phyloP scores from a whole-genome alignment of 192 early-diverging fungal species.

The Backusella tarrabulga region DNA sequence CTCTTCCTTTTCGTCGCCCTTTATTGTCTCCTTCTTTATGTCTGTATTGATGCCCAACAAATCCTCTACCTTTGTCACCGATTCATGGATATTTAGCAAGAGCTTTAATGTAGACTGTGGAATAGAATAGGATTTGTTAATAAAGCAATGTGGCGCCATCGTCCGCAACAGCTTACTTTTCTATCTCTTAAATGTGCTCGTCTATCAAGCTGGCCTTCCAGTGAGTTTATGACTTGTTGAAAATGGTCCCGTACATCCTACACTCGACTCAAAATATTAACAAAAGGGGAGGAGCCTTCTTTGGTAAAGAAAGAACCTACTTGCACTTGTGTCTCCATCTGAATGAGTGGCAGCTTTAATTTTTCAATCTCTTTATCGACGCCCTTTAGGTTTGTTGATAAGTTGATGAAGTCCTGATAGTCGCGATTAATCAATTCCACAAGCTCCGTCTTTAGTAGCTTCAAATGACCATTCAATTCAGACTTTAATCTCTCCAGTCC shows the following conservation, averaged over 20 bases:
- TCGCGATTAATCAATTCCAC: slow-evolving; percentile 78
- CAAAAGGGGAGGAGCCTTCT: background rate
- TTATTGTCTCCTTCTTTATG: background rate
- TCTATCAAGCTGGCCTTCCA: slow-evolving; percentile 60
- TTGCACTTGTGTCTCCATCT: slow-evolving; percentile 59
- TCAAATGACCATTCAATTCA: slow-evolving; percentile 57
- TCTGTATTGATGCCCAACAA: slow-evolving; percentile 60
- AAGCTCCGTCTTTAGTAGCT: slow-evolving; percentile 66
- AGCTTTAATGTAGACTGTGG: slow-evolving; percentile 61
- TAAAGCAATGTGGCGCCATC: background rate
- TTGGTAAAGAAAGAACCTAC: slow-evolving; percentile 32
- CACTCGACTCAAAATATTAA: background rate
- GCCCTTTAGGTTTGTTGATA: slow-evolving; percentile 76
- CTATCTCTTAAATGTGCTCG: slow-evolving; percentile 64
- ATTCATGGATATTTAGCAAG: slow-evolving; percentile 72
- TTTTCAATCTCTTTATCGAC: slow-evolving; percentile 66
- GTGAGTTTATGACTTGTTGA: slow-evolving; percentile 46
- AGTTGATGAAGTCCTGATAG: slow-evolving; percentile 79
- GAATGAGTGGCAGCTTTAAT: slow-evolving; percentile 56
- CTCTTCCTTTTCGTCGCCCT: background rate
- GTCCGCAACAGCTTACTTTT: slow-evolving; percentile 51
- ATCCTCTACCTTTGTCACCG: slow-evolving; percentile 72
- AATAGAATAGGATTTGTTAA: background rate
- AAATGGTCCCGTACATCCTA: slow-evolving; percentile 54
- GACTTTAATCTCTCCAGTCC: slow-evolving; percentile 62